Base-by-base conservation (phyloP, 257 asterid species). In the Gentiana macrophylla region DNA sequence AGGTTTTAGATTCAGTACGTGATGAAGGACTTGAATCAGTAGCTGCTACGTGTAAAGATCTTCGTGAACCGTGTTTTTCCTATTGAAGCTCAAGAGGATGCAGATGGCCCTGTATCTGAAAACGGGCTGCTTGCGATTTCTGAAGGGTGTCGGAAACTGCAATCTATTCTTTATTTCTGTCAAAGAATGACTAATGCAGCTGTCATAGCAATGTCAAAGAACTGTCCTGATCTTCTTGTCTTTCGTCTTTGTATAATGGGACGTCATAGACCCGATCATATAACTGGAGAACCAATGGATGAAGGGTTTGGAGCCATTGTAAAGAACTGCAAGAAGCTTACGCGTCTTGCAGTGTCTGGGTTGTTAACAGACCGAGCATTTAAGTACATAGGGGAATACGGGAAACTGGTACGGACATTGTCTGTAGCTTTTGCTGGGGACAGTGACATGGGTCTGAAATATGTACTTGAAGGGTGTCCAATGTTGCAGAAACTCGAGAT, bases 281-380 rank as follows among this genome's bases (percentile, higher is more conserved):
- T 60, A n/a, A 79, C 82, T 13, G 71, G 77, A n/a, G 73, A 72
- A 48, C 70, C 84, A 32, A 79, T 79, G 84, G 84, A 79, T 48
- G 84, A 79, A 70, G 84, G 84, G 33, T 79, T 79, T 53, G 81
- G 77, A n/a, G 82, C 84, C 55, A 79, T 79, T 62, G 84, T 79
- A 59, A 75, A 70, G 75, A 79, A 79, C 59, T 79, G 84, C 70
- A 70, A 79, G 71, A 79, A 79, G 61, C 82, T 79, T 32, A 75
- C 81, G 12, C 63, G 84, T 36, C 84, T 79, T 12, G 73, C 84
- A 32, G 74, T 67, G 41, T 79, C 84, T 49, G 84, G 84, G 32
- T 62, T 79, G 49, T 37, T 79, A 53, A 79, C 82, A 46, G 84
- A 79, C 56, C 64, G 43, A 64, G 84, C 72, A 35, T 79, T 79